Conservation (phyloP, 2,329 filamentous ascomycete genomes). For the Tolypocladium guangdongense region DNA sequence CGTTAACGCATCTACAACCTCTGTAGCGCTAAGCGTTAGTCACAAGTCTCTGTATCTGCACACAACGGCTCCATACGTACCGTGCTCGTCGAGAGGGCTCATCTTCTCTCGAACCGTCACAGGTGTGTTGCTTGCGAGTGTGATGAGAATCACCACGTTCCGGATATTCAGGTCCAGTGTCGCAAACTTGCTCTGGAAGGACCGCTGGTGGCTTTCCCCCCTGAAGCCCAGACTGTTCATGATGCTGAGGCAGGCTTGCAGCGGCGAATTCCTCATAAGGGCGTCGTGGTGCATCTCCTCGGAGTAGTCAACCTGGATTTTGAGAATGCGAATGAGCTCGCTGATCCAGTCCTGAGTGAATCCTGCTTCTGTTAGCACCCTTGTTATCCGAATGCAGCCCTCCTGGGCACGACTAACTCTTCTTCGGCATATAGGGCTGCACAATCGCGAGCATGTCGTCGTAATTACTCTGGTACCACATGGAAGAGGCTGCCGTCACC, state of each 20-base stretch:
- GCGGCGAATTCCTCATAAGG: constrained; percentile 58
- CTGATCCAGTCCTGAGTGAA: constrained; percentile 52
- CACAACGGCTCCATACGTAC: constrained; percentile 13
- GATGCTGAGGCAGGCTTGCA: constrained; percentile 69
- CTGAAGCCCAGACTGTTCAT: constrained; percentile 68
- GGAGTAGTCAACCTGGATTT: constrained; percentile 70
- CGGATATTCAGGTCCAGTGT: constrained; percentile 66
- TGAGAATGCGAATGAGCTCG: constrained; percentile 58
- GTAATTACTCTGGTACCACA: constrained; percentile 38
- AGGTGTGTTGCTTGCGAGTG: constrained; percentile 49
- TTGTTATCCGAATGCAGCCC: neutral
- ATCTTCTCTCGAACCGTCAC: constrained; percentile 42
- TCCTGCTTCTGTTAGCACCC: constrained; percentile 25
- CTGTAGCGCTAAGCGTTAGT: constrained; percentile 24
- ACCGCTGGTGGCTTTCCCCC: constrained; percentile 49
- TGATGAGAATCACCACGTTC: constrained; percentile 55
- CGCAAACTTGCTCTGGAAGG: constrained; percentile 61
- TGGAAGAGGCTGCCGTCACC: constrained; percentile 34
- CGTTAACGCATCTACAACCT: constrained; percentile 60
- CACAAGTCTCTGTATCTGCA: neutral
- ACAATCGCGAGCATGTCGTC: constrained; percentile 65
- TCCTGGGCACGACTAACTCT: constrained; percentile 11
- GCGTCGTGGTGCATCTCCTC: constrained; percentile 62
- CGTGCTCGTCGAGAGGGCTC: constrained; percentile 50
- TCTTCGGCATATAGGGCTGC: constrained; percentile 32